Percentiles rank a stretch among this genome's conserved stretches.
These are phyloP conservation scores for Fomes fomentarius DNA, from an alignment of 1,284 basidiomycete species.

Conservation along the genomic window DNA sequence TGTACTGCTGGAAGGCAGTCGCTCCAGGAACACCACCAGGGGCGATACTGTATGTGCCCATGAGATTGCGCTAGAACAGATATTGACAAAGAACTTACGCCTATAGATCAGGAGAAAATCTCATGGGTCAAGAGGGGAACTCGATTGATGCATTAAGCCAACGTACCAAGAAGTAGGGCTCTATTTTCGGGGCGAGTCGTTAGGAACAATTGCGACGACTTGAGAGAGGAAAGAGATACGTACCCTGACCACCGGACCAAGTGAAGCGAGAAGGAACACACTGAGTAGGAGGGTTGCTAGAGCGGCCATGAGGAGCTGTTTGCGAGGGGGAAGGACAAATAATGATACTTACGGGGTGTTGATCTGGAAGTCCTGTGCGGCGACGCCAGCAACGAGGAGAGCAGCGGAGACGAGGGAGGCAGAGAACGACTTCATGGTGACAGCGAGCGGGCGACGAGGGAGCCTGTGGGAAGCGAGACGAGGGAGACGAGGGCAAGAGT, in stretches of 20 bases:
- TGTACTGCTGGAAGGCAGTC: constrained; percentile 30
- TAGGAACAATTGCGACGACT: too few species aligned
- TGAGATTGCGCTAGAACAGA: not conserved
- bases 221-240: not conserved
- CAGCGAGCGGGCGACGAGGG: constrained; percentile 22
- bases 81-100: constrained; percentile 15
- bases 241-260: constrained; percentile 30
- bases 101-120: constrained; percentile 6
- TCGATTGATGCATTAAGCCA: not conserved
- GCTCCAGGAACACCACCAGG: constrained; percentile 29
- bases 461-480: constrained; percentile 26
- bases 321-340: not conserved
- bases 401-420: constrained; percentile 28
- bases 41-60: constrained; percentile 24
- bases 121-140: not conserved
- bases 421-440: constrained; percentile 30
- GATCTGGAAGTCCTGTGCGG: constrained; percentile 30
- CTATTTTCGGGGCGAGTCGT: too few species aligned
- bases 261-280: constrained; percentile 32
- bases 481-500: constrained; percentile 22
- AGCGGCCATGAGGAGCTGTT: not conserved
- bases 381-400: constrained; percentile 24
- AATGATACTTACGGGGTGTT: constrained; percentile 35
- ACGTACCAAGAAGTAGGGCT: constrained; percentile 33
- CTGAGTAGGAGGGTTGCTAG: constrained; percentile 27